Conservation (phyloP, 2,329 filamentous ascomycete species). For the Scolecobasidium constrictum region DNA sequence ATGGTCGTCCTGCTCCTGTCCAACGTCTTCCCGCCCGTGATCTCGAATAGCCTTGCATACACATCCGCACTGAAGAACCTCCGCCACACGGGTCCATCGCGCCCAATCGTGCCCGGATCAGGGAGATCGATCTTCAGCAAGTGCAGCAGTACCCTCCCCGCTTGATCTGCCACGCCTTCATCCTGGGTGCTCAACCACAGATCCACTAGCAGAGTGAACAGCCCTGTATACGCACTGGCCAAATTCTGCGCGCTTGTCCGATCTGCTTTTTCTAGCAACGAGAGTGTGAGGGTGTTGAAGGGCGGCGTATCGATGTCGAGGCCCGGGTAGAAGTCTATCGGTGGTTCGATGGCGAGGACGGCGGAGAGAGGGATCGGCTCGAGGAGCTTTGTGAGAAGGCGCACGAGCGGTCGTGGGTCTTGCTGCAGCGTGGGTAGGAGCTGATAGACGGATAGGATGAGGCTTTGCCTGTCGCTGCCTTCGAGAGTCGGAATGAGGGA, state of each 20-base stretch:
- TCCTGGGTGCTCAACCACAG: conserved; percentile 48
- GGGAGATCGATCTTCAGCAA: conserved; percentile 39
- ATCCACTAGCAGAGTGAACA: conserved; percentile 43
- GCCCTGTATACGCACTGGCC: conserved; percentile 40
- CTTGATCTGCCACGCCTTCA: conserved; percentile 43
- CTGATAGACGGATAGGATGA: conserved; percentile 36
- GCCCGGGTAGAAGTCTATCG: conserved; percentile 44
- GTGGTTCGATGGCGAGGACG: conserved; percentile 35
- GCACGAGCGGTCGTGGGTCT: conserved; percentile 30
- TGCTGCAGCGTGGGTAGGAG: conserved; percentile 44
- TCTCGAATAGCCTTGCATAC: conserved; percentile 44
- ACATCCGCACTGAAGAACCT: conserved; percentile 51
- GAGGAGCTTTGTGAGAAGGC: conserved; percentile 40
- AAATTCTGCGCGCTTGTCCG: conserved; percentile 46
- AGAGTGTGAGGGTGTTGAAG: conserved; percentile 46
- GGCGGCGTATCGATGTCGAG: conserved; percentile 36
- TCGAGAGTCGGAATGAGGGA: conserved; percentile 28
- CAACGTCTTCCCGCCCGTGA: conserved; percentile 38
- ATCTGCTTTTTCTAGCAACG: conserved; percentile 45
- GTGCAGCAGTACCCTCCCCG: conserved; percentile 40
- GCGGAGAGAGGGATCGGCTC: conserved; percentile 39
- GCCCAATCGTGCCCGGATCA: conserved; percentile 17
- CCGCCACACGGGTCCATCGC: conserved; percentile 43
- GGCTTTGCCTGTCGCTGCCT: conserved; percentile 16
- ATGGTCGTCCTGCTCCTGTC: conserved; percentile 45